A percentile compares a stretch with the other conserved stretches of the same genome.
Evolutionary conservation across 2,329 filamentous ascomycete genomes (phyloP).

Genomic region (Apiospora kogelbergensis): DNA sequence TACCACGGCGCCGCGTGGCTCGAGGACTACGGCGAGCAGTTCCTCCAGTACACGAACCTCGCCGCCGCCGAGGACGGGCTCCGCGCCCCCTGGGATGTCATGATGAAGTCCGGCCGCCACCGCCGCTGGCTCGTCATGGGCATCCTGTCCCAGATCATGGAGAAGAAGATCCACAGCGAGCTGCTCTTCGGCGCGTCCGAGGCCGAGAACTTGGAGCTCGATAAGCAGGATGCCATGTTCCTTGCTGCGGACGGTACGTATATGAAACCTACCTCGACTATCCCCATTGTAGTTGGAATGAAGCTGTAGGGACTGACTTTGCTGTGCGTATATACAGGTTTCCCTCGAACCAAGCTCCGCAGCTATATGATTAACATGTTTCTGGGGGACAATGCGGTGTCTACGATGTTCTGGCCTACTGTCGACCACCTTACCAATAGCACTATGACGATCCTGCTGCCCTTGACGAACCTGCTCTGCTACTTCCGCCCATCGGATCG

Average conservation of each 20-base stretch:
- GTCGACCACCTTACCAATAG: constrained; percentile 36
- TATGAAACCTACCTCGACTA: background rate
- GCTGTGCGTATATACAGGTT: constrained; percentile 27
- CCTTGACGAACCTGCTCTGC: constrained; percentile 35
- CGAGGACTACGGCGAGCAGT: constrained; percentile 27
- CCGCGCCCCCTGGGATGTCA: constrained; percentile 33
- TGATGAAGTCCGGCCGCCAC: constrained; percentile 29
- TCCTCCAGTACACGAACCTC: constrained; percentile 33
- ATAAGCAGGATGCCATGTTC: constrained; percentile 30
- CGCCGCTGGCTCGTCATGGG: constrained; percentile 36
- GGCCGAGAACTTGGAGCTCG: constrained; percentile 26
- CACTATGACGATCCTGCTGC: constrained; percentile 35
- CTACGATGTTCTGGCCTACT: constrained; percentile 35
- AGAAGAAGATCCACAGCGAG: constrained; percentile 37
- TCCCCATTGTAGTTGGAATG: background rate
- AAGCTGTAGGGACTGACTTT: background rate
- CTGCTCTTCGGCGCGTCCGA: constrained; percentile 40
- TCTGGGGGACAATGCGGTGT: constrained; percentile 24
- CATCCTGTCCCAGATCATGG: constrained; percentile 37
- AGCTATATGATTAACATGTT: constrained; percentile 27
- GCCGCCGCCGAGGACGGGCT: constrained; percentile 36
- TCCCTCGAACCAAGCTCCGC: constrained; percentile 34
- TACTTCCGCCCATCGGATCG: constrained; percentile 4
- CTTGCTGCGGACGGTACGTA: constrained; percentile 33
- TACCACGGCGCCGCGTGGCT: constrained; percentile 23